These are phyloP conservation scores for Coemansia sp. DNA, from an alignment of 192 early-diverging fungal genomes.

Conservation along the genomic window DNA sequence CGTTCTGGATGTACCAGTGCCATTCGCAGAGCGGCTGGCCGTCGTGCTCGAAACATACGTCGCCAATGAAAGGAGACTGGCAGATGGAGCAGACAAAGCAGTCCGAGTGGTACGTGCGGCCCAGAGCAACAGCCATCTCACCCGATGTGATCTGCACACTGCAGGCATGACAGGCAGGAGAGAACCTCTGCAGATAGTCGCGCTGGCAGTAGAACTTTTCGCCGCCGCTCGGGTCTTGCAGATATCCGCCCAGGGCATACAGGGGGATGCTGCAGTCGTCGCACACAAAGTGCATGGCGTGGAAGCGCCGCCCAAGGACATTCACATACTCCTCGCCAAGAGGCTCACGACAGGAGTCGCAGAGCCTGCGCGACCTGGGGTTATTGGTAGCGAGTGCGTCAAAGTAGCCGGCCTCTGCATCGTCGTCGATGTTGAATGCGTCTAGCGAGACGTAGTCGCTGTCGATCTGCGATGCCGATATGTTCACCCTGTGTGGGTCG, in stretches of 20 bases:
- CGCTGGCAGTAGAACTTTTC: constrained; percentile 54
- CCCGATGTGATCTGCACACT: constrained; percentile 54
- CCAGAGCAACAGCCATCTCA: constrained; percentile 53
- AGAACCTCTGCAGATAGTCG: constrained; percentile 55
- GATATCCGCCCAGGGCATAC: constrained; percentile 54
- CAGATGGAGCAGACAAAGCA: constrained; percentile 57
- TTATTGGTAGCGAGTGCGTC: background rate
- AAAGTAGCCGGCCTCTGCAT: constrained; percentile 15
- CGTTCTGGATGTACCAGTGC: constrained; percentile 57
- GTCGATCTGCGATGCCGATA: constrained; percentile 8
- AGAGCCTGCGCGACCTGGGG: constrained; percentile 10
- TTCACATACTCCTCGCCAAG: constrained; percentile 55
- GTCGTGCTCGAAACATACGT: constrained; percentile 55
- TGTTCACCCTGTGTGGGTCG: background rate
- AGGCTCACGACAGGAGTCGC: constrained; percentile 32
- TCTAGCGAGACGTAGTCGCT: constrained; percentile 3
- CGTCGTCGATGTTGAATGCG: constrained; percentile 13
- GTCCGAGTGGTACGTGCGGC: constrained; percentile 54
- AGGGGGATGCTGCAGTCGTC: constrained; percentile 54
- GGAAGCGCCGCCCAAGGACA: constrained; percentile 46
- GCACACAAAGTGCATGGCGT: constrained; percentile 52
- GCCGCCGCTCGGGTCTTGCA: constrained; percentile 40
- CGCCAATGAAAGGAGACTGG: constrained; percentile 55
- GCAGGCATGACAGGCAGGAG: constrained; percentile 51
- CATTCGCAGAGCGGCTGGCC: constrained; percentile 56